Base-by-base conservation (phyloP, 2,329 filamentous ascomycete species). In the Alternaria viburni region DNA sequence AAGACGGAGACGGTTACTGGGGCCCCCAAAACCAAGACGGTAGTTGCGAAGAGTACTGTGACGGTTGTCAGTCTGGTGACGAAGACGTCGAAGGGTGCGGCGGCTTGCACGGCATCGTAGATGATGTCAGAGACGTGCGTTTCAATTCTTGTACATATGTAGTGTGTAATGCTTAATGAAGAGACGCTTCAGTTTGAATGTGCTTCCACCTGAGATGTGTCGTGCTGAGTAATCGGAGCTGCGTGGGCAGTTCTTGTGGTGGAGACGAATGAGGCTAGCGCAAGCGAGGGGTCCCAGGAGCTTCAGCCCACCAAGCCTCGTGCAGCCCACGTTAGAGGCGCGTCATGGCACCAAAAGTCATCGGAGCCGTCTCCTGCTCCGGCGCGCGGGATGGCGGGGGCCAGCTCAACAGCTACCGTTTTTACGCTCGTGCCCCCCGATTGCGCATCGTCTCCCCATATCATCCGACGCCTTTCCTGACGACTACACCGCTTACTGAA, bases 31-130 rank as follows among this genome's bases (percentile, higher is more conserved):
- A 70, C 62, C 3, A 71, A 67, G 57, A 69, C 61, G 6, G 62
- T 66, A 2, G 46, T 61, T 13, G 43, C 30, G 23, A 69, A 70
- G 57, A 58, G 52, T 2, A 69, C 62, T 0, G 59, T 32, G 3
- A 72, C 69, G 4, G 51, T 70, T 2, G 41, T 64, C n/a, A 45
- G 43, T 19, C 28, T 46, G 15, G 60, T 41, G 10, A 69, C 59
- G 4, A 71, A 66, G 61, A 64, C 60, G 12, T 60, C 64, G 19
- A 73, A 71, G 59, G 59, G 59, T 19, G 70, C 69, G 26, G 54
- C 30, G 43, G 51, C 54, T 9, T 71, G 70, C 30, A 51, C 64
- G 30, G 45, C 26, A 32, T 58, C 25, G 5, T 23, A 46, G 32
- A 32, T 21, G 25, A 12, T n/a, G 13, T 10, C 7, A 43, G 13